Conservation (phyloP, 495 filamentous ascomycete species). For the Chlorociboria aeruginascens region DNA sequence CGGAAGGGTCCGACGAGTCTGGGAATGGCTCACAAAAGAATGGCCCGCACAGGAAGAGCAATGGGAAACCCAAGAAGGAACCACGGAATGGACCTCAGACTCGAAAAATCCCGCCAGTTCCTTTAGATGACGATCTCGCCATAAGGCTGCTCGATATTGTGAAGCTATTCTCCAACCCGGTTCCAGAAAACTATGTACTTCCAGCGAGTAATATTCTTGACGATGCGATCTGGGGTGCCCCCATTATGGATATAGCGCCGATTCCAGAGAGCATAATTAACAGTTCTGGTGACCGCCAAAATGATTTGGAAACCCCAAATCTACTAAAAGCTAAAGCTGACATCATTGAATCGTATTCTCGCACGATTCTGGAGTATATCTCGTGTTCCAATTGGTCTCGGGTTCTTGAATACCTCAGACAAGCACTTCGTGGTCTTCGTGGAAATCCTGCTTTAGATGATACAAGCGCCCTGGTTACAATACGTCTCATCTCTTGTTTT, state of each 20-base stretch:
- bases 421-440: slow-evolving; percentile 26
- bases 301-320: slow-evolving; percentile 19
- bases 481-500: slow-evolving; percentile 43
- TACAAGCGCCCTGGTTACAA: slow-evolving; percentile 31
- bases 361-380: slow-evolving; percentile 43
- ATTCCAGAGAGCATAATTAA: neutral
- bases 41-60: neutral
- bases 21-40: slow-evolving; percentile 15
- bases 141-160: slow-evolving; percentile 15
- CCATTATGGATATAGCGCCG: slow-evolving; percentile 9
- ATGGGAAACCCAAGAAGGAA: slow-evolving; percentile 6
- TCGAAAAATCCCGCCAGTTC: slow-evolving; percentile 7
- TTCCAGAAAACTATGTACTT: slow-evolving; percentile 21
- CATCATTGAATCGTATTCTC: slow-evolving; percentile 33
- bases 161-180: slow-evolving; percentile 16
- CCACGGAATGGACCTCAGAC: slow-evolving; percentile 10
- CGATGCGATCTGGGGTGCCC: slow-evolving; percentile 22
- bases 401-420: slow-evolving; percentile 41
- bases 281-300: slow-evolving; percentile 7
- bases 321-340: slow-evolving; percentile 20
- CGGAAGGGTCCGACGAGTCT: slow-evolving; percentile 13
- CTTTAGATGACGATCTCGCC: slow-evolving; percentile 14
- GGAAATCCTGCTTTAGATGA: slow-evolving; percentile 33
- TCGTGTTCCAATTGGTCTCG: slow-evolving; percentile 47
- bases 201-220: slow-evolving; percentile 15